Evolutionary conservation across 2,329 filamentous ascomycete species (phyloP).

Genomic region (Clarireedia homoeocarpa): DNA sequence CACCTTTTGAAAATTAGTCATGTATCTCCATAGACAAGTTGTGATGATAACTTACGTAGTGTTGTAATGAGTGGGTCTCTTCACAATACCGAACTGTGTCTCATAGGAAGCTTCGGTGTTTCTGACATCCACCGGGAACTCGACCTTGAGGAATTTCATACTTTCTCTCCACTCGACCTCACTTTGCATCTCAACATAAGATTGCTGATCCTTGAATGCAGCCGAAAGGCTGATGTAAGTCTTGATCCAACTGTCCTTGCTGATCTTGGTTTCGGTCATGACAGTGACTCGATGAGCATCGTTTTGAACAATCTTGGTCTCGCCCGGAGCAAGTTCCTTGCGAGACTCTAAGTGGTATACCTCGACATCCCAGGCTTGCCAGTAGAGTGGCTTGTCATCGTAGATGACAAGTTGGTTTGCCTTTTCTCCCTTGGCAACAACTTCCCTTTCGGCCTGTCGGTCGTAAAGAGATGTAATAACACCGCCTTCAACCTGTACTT

Average conservation of each 20-base stretch:
- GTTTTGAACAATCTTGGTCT: constrained; percentile 63
- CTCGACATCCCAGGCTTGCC: constrained; percentile 98
- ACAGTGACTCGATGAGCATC: constrained; percentile 73
- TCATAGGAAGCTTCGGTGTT: constrained; percentile 95
- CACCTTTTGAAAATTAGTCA: constrained; percentile 43
- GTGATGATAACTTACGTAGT: constrained; percentile 49
- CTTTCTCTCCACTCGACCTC: constrained; percentile 96
- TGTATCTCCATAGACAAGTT: not conserved
- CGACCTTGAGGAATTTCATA: constrained; percentile 97
- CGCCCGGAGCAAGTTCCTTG: constrained; percentile 61
- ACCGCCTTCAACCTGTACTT: constrained; percentile 65
- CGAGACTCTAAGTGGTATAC: constrained; percentile 89
- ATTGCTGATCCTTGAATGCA: constrained; percentile 54
- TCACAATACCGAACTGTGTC: constrained; percentile 84
- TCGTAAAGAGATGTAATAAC: constrained; percentile 82
- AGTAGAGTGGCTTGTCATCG: constrained; percentile 94
- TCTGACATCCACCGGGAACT: constrained; percentile 87
- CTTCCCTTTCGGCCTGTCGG: constrained; percentile 61
- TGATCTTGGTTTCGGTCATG: constrained; percentile 78
- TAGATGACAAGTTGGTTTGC: constrained; percentile 91
- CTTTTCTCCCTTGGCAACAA: constrained; percentile 65
- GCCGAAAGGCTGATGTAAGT: constrained; percentile 77
- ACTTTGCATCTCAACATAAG: constrained; percentile 68
- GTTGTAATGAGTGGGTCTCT: constrained; percentile 94
- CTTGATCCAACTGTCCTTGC: constrained; percentile 75